Percentiles rank a stretch among this genome's conserved stretches.
phyloP scores from a whole-genome alignment of 2,329 filamentous ascomycete genomes.

The Leptoxyphium fumago region DNA sequence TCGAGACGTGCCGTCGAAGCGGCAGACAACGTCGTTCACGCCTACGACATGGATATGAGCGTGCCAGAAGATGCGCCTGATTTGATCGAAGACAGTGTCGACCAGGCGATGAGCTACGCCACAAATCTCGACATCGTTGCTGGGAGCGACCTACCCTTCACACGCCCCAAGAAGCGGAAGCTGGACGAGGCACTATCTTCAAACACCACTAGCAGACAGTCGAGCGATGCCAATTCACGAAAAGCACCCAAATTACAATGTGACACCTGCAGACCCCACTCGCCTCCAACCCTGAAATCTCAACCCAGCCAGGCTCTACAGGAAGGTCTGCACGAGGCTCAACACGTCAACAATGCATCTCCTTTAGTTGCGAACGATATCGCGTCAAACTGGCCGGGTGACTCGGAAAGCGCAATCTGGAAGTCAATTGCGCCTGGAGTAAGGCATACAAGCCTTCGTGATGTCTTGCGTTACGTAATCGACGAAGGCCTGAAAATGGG shows the following conservation, averaged over 20 bases:
- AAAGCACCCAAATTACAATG: slow-evolving; percentile 9
- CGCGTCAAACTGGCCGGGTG: neutral
- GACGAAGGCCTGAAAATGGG: slow-evolving; percentile 38
- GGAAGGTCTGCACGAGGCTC: slow-evolving; percentile 15
- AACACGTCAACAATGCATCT: slow-evolving; percentile 5
- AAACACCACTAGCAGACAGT: slow-evolving; percentile 4
- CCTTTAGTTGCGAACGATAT: neutral
- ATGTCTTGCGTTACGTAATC: slow-evolving; percentile 37
- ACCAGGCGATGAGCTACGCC: neutral
- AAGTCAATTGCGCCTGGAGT: slow-evolving; percentile 31
- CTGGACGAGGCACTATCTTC: slow-evolving; percentile 22
- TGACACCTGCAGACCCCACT: neutral
- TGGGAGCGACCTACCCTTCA: slow-evolving; percentile 26
- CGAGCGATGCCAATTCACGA: slow-evolving; percentile 12
- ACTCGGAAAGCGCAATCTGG: slow-evolving; percentile 4
- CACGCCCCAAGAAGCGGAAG: slow-evolving; percentile 28
- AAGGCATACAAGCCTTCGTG: slow-evolving; percentile 32
- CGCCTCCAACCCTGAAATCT: neutral
- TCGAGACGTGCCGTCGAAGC: slow-evolving; percentile 58
- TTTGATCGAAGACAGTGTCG: slow-evolving; percentile 1
- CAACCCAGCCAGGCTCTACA: slow-evolving; percentile 14
- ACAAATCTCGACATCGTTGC: slow-evolving; percentile 28
- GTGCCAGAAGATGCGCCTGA: slow-evolving; percentile 39
- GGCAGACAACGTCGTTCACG: slow-evolving; percentile 61
- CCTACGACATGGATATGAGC: slow-evolving; percentile 62